Conservation (phyloP, 2,329 filamentous ascomycete genomes). For the Cyclaneusma minus region DNA sequence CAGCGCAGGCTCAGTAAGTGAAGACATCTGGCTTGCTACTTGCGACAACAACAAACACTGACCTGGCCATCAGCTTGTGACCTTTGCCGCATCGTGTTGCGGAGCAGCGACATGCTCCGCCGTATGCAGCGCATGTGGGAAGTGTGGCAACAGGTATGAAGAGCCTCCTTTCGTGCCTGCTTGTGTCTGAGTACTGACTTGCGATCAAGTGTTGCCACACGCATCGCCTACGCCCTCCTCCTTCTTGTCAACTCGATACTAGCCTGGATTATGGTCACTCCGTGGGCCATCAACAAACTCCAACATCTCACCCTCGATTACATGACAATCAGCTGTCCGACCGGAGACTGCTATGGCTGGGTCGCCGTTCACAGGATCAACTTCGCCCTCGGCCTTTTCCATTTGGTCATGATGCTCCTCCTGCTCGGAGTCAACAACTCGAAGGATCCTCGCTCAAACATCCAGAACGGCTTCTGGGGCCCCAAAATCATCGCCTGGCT, state of each 20-base stretch:
- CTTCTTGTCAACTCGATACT: slow-evolving; percentile 93
- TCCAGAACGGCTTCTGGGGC: slow-evolving; percentile 99
- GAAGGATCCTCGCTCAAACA: slow-evolving; percentile 68
- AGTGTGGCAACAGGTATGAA: slow-evolving; percentile 83
- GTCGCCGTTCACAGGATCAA: slow-evolving; percentile 95
- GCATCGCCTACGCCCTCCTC: slow-evolving; percentile 89
- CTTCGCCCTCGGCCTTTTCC: slow-evolving; percentile 89
- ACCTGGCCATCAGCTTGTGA: slow-evolving; percentile 41
- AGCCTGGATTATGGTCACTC: slow-evolving; percentile 98
- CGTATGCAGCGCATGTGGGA: slow-evolving; percentile 88
- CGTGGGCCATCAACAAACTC: slow-evolving; percentile 93
- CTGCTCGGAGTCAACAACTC: slow-evolving; percentile 78
- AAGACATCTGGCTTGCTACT: slow-evolving; percentile 2
- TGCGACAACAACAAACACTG: too few species aligned
- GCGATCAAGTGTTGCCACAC: slow-evolving; percentile 65
- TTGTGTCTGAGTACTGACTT: slow-evolving; percentile 7
- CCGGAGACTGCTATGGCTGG: slow-evolving; percentile 86
- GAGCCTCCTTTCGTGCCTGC: slow-evolving; percentile 1
- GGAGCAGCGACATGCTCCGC: slow-evolving; percentile 93
- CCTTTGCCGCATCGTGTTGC: slow-evolving; percentile 79
- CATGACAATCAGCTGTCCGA: slow-evolving; percentile 85
- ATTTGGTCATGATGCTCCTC: slow-evolving; percentile 70
- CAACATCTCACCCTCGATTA: slow-evolving; percentile 88
- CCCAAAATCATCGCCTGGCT: slow-evolving; percentile 90
- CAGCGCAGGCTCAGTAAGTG: slow-evolving; percentile 67